These are phyloP conservation scores for Nadsonia commutata DNA, from an alignment of 1,139 yeast genomes.

Conservation along the genomic window DNA sequence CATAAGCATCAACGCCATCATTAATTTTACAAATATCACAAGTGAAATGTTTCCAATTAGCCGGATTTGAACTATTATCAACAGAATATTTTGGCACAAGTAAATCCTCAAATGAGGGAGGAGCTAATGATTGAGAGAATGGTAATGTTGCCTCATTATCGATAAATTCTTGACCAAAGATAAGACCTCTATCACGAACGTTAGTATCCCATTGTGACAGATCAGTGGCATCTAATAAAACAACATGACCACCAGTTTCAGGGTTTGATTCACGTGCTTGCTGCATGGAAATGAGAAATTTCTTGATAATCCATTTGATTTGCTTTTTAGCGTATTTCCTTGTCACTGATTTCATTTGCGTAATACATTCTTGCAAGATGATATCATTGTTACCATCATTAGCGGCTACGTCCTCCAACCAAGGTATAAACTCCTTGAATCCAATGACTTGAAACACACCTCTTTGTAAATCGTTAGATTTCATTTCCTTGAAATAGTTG, in stretches of 20 bases:
- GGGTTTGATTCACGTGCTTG: slow-evolving; percentile 37
- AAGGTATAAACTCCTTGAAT: slow-evolving; percentile 81
- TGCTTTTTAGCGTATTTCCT: slow-evolving; percentile 80
- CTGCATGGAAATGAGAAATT: slow-evolving; percentile 41
- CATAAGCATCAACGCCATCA: slow-evolving; percentile 34
- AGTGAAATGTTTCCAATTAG: slow-evolving; percentile 52
- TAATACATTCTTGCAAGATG: slow-evolving; percentile 31
- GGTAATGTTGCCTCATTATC: slow-evolving; percentile 3
- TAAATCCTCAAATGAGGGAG: slow-evolving; percentile 28
- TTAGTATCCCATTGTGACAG: slow-evolving; percentile 39
- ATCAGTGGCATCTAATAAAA: slow-evolving; percentile 72
- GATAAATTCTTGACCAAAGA: slow-evolving; percentile 34
- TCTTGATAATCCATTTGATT: slow-evolving; percentile 80
- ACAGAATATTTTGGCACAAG: slow-evolving; percentile 15
- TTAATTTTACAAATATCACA: slow-evolving; percentile 57
- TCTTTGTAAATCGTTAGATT: slow-evolving; percentile 38
- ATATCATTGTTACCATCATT: slow-evolving; percentile 16
- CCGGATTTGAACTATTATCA: slow-evolving; percentile 18
- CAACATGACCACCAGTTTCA: slow-evolving; percentile 40
- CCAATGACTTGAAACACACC: slow-evolving; percentile 97
- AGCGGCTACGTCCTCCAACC: slow-evolving; percentile 29
- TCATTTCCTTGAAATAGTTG: slow-evolving; percentile 11
- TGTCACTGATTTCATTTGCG: slow-evolving; percentile 70
- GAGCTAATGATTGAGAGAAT: slow-evolving; percentile 25
- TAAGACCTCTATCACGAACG: slow-evolving; percentile 43